Evolutionary conservation across 805 yeast species (phyloP).

Genomic region (Hanseniaspora nectarophila): DNA sequence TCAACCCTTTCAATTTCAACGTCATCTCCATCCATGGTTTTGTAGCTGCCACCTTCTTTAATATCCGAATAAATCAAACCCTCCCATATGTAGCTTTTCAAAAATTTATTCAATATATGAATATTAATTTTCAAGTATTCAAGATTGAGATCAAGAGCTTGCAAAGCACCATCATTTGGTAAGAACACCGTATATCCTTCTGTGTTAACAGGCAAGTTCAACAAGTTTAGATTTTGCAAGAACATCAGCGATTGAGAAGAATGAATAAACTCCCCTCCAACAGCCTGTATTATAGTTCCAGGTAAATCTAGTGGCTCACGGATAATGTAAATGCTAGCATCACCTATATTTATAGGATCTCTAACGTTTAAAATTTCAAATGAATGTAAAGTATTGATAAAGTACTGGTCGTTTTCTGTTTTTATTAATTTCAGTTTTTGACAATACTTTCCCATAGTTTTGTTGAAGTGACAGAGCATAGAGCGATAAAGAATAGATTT

Average conservation of each 20-base stretch:
- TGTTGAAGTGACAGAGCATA: constrained; percentile 42
- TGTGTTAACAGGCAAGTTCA: constrained; percentile 41
- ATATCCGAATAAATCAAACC: constrained; percentile 59
- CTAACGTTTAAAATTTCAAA: constrained; percentile 15
- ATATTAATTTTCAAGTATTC: constrained; percentile 46
- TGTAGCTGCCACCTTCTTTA: constrained; percentile 24
- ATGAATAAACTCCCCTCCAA: constrained; percentile 44
- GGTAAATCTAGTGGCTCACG: constrained; percentile 56
- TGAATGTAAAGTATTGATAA: background rate
- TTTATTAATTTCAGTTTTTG: constrained; percentile 42
- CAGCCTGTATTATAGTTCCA: constrained; percentile 46
- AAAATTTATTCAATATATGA: constrained; percentile 38
- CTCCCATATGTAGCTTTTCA: constrained; percentile 50
- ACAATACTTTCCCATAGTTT: constrained; percentile 47
- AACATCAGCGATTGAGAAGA: constrained; percentile 56
- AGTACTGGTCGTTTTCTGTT: background rate
- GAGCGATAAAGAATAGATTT: constrained; percentile 35
- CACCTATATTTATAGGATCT: constrained; percentile 41
- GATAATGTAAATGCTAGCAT: constrained; percentile 54
- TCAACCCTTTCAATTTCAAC: constrained; percentile 19
- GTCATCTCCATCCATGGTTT: constrained; percentile 25
- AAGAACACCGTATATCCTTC: constrained; percentile 64
- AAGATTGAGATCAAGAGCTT: constrained; percentile 43
- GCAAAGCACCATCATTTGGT: constrained; percentile 73
- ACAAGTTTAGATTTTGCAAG: constrained; percentile 40